Evolutionary conservation across 208 protist genomes (phyloP), one percentile per base, ranked within the genome.

Genomic region (Leishmania guyanensis): DNA sequence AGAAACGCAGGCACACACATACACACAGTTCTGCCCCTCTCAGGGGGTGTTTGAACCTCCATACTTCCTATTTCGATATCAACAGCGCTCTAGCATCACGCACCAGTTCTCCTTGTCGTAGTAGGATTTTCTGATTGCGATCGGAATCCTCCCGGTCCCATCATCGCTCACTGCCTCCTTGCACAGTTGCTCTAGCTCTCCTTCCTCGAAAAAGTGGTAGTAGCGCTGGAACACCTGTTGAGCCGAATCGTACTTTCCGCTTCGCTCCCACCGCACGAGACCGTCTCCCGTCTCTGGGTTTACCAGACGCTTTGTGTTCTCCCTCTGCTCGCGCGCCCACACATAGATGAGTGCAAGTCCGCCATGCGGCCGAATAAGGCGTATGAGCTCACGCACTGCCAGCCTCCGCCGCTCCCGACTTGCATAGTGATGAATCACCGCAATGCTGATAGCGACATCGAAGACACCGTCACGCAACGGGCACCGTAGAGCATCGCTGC

Each of bases 71-170:
- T 14, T 56, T 33, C 70, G 46, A 51, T 17, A 5, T 76, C 72
- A 78, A 29, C 43, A 50, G 20, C 89, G 89, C 80, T 93, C 71
- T 26, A 95, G 43, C 17, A 94, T 62, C 12, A 97, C 83, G 69
- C 92, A 96, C 94, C 95, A 98, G 78, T 98, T 98, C 70, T 98
- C 94, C 68, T 92, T 89, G 79, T 98, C 95, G 70, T 93, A 97
- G 81, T 97, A 98, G 5, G 87, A 91, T 51, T 91, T 77, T 50
- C 73, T 60, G 4, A 93, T 80, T 4, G 60, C 53, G 10, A 74
- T 22, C 14, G 64, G 68, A 20, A 79, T 66, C 26, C n/a, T 20
- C 0, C 50, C 75, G n/a, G n/a, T 65, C 14, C 51, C 62, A 10
- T 79, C 33, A 86, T 77, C 39, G 64, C 77, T 54, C 77, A 20